Base-by-base conservation (phyloP, 768 basidiomycete genomes). In the Chalciporus sphaerocephalus region DNA sequence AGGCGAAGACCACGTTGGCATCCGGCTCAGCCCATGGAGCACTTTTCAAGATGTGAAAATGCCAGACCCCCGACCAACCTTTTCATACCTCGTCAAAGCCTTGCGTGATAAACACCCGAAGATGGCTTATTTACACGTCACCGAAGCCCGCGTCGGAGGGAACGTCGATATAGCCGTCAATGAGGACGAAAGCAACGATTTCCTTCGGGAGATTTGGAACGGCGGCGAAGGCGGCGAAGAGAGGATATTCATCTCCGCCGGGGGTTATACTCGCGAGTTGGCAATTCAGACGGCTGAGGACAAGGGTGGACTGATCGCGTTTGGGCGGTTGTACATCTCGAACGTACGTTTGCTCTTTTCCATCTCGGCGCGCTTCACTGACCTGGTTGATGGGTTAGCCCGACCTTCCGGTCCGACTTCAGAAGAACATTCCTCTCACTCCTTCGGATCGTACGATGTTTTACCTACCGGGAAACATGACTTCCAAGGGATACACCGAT, bases 21-120 rank as follows among this genome's bases (percentile, higher is more conserved):
- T 87, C 33, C 71, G 84, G 7, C 32, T 86, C 25, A 78, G 78
- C 46, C 83, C 80, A 3, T 85, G 77, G 79, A 67, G 64, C 33
- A 36, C 36, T 2, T 69, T 64, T 51, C 71, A 74, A 52, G 69
- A 69, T 35, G 79, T 83, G 78, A 59, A 68, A 6, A 78, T 80
- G 76, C 50, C 56, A 3, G 71, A 84, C 46, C 81, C 80, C 0
- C 62, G 72, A 3, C 77, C 80, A 0, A 76, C 75, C 8, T 86
- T 78, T 65, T 50, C 67, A 0, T 71, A 82, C 59, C 51, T 84
- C 25, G 70, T 76, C 17, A 42, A 64, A 5, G 43, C 70, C 33
- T 47, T 85, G 20, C 57, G 54, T n/a, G 49, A 58, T 34, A 63
- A 65, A 17, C 44, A 56, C 17, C 50, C 55, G 1, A 48, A 60